These are phyloP conservation scores for Trichoderma simmonsii DNA, from an alignment of 2,329 filamentous ascomycete genomes.

Conservation along the genomic window DNA sequence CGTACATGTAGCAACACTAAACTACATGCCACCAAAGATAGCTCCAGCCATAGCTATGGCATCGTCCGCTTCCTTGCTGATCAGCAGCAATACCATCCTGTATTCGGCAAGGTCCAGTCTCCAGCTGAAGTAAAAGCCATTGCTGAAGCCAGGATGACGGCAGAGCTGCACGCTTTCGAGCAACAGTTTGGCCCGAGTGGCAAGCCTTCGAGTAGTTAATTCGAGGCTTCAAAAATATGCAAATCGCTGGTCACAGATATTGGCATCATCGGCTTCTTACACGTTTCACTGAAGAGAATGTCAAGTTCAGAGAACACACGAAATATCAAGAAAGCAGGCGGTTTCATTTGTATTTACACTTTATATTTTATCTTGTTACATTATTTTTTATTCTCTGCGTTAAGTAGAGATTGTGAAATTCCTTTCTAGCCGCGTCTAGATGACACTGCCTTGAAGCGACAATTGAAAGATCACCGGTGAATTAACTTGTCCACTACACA, in stretches of 20 bases:
- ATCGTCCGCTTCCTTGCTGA: background rate
- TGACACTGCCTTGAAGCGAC: too few relatives aligned
- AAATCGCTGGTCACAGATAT: background rate
- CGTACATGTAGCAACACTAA: background rate
- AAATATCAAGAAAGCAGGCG: background rate
- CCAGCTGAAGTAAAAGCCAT: background rate
- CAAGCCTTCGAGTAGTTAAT: background rate
- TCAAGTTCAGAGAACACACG: background rate
- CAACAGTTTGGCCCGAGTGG: background rate
- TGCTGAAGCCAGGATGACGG: background rate
- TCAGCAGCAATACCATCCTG: background rate
- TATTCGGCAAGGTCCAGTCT: background rate
- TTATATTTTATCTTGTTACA: background rate
- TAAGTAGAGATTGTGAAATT: too few relatives aligned
- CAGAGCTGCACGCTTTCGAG: background rate
- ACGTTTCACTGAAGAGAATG: background rate
- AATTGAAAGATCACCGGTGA: too few relatives aligned
- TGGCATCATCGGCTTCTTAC: background rate
- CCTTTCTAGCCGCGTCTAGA: too few relatives aligned
- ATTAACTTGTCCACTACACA: background rate
- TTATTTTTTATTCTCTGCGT: too few relatives aligned
- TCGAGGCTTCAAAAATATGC: background rate
- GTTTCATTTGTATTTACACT: background rate
- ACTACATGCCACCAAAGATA: background rate
- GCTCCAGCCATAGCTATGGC: background rate